phyloP scores from a whole-genome alignment of 2,329 filamentous ascomycete genomes.

The Shiraia bambusicola region DNA sequence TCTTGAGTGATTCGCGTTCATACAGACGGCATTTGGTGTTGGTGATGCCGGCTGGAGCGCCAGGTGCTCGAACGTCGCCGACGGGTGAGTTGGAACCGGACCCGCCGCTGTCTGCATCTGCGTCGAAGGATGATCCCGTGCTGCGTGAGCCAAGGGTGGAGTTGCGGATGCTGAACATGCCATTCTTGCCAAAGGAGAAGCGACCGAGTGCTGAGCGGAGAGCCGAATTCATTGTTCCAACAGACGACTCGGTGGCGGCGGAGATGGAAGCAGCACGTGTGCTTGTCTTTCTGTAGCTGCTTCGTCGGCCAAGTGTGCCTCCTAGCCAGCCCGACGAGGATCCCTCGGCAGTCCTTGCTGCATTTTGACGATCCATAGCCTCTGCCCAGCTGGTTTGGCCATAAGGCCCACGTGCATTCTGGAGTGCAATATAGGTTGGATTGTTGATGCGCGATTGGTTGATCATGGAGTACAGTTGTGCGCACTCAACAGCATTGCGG shows the following conservation, averaged over 20 bases:
- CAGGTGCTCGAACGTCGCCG: slow-evolving; percentile 28
- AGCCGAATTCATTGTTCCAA: slow-evolving; percentile 74
- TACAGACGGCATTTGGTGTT: slow-evolving; percentile 88
- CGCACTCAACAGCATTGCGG: slow-evolving; percentile 73
- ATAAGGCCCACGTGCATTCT: slow-evolving; percentile 67
- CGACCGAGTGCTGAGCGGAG: slow-evolving; percentile 72
- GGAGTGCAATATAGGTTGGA: slow-evolving; percentile 78
- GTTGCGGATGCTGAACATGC: slow-evolving; percentile 78
- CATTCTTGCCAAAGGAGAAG: slow-evolving; percentile 67
- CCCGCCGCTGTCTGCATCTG: slow-evolving; percentile 43
- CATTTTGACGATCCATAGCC: slow-evolving; percentile 55
- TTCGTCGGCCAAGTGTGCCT: slow-evolving; percentile 53
- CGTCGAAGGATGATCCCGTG: slow-evolving; percentile 53
- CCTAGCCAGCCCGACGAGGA: slow-evolving; percentile 52
- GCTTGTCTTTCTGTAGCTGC: slow-evolving; percentile 56
- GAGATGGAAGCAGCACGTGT: slow-evolving; percentile 58
- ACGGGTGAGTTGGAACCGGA: slow-evolving; percentile 39
- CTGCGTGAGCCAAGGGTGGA: slow-evolving; percentile 68
- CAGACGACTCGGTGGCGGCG: slow-evolving; percentile 72
- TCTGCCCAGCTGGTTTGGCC: slow-evolving; percentile 52
- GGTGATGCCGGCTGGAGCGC: slow-evolving; percentile 64
- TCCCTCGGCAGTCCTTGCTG: slow-evolving; percentile 40
- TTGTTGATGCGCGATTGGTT: slow-evolving; percentile 91
- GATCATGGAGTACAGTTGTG: slow-evolving; percentile 79
- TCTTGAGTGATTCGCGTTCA: slow-evolving; percentile 68